Conservation (phyloP, 495 filamentous ascomycete species). For the Aspergillus mulundensis region DNA sequence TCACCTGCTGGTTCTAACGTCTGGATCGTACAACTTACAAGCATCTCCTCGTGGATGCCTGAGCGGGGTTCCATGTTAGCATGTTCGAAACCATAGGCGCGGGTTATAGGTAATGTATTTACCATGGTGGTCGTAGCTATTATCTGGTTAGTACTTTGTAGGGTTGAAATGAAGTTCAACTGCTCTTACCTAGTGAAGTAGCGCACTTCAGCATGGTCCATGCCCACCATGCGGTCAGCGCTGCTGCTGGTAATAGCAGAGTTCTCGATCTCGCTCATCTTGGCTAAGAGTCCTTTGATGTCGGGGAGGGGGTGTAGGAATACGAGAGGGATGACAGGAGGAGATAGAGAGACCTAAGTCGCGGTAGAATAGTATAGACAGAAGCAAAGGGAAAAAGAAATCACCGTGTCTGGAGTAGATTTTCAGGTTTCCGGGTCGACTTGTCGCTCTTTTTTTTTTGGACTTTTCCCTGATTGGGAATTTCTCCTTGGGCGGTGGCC, state of each 20-base stretch:
- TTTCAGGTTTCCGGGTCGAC: background rate
- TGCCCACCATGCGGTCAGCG: conserved; percentile 51
- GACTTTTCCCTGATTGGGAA: conserved; percentile 21
- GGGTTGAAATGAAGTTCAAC: conserved; percentile 11
- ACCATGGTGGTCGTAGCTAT: conserved; percentile 95
- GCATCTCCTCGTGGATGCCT: conserved; percentile 98
- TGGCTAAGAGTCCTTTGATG: conserved; percentile 14
- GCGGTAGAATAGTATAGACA: conserved; percentile 5
- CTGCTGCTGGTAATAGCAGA: conserved; percentile 41
- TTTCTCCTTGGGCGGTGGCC: conserved; percentile 18
- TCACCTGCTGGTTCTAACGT: too few species aligned
- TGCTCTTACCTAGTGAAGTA: conserved; percentile 87
- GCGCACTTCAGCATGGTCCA: conserved; percentile 87
- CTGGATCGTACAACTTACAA: conserved; percentile 74
- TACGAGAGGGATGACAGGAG: too few species aligned
- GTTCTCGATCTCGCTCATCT: conserved; percentile 33
- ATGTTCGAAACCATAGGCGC: conserved; percentile 1
- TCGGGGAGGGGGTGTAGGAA: conserved; percentile 1
- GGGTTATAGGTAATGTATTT: conserved; percentile 21
- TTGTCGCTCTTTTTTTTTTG: conserved; percentile 34
- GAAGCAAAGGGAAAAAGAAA: conserved; percentile 1
- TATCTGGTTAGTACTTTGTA: conserved; percentile 27
- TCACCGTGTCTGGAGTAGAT: conserved; percentile 3
- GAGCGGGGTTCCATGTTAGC: conserved; percentile 27
- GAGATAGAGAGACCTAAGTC: conserved; percentile 13